A percentile compares a stretch with the other conserved stretches of the same genome.
These are phyloP conservation scores for Ophiostoma triangulosporum DNA, from an alignment of 2,329 filamentous ascomycete genomes.

Conservation along the genomic window DNA sequence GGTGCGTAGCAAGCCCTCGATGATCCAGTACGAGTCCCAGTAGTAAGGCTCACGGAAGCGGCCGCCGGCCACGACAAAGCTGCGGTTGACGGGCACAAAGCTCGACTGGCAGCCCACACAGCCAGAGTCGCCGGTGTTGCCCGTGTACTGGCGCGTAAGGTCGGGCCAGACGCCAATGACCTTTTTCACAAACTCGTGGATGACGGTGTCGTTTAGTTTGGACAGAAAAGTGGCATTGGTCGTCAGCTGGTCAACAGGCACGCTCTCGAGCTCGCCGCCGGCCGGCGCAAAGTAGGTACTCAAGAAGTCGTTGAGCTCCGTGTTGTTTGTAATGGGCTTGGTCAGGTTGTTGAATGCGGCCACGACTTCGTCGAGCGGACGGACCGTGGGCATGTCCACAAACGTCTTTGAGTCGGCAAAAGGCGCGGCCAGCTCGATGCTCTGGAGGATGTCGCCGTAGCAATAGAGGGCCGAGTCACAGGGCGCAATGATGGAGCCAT, in stretches of 20 bases:
- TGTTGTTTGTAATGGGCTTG: slow-evolving; percentile 50
- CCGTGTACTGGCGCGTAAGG: slow-evolving; percentile 45
- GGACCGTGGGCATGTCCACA: slow-evolving; percentile 54
- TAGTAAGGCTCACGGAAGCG: slow-evolving; percentile 59
- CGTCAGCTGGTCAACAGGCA: slow-evolving; percentile 35
- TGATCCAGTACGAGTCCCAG: slow-evolving; percentile 58
- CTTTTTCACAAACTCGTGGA: slow-evolving; percentile 46
- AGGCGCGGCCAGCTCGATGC: slow-evolving; percentile 48
- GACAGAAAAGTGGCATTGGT: slow-evolving; percentile 46
- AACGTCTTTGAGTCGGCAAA: slow-evolving; percentile 59
- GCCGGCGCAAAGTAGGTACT: slow-evolving; percentile 48
- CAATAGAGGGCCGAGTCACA: slow-evolving; percentile 58
- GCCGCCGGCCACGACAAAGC: slow-evolving; percentile 58
- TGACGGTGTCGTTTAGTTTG: slow-evolving; percentile 41
- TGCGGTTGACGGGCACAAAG: slow-evolving; percentile 52
- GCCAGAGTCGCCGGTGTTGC: slow-evolving; percentile 22
- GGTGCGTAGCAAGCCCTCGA: slow-evolving; percentile 51
- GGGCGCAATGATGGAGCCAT: slow-evolving; percentile 47
- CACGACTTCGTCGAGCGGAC: slow-evolving; percentile 45
- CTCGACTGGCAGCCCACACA: slow-evolving; percentile 49
- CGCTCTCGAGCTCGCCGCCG: slow-evolving; percentile 45
- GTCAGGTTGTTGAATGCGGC: slow-evolving; percentile 44
- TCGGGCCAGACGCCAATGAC: slow-evolving; percentile 60
- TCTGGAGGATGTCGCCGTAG: slow-evolving; percentile 47
- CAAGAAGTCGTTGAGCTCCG: slow-evolving; percentile 48